A percentile compares a stretch with the other conserved stretches of the same genome.
Conservation (phyloP, 202 grass and related monocot species). For the Dendrocalamus latiflorus region DNA sequence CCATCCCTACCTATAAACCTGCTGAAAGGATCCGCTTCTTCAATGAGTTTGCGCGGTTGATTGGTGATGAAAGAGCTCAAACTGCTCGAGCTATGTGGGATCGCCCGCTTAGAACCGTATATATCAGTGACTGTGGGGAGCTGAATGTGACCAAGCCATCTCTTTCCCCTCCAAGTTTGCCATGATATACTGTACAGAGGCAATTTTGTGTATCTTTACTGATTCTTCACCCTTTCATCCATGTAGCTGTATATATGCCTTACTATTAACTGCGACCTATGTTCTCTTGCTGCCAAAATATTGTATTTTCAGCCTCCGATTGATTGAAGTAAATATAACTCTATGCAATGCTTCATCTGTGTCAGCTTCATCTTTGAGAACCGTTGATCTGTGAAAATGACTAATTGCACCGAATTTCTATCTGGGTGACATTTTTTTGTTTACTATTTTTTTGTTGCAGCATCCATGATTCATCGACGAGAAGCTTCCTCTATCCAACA, state of each 20-base stretch:
- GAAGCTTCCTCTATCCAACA: not conserved
- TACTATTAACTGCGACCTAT: not conserved
- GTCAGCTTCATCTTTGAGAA: not conserved
- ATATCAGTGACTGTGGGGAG: constrained; percentile 83
- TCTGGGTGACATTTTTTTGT: not conserved
- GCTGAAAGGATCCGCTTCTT: constrained; percentile 74
- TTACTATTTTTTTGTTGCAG: not conserved
- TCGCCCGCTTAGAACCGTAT: constrained; percentile 71
- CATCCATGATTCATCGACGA: not conserved
- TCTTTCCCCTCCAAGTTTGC: constrained; percentile 62
- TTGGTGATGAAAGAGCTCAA: constrained; percentile 91
- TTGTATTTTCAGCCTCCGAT: not conserved
- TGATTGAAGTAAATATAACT: not conserved
- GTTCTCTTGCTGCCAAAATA: not conserved
- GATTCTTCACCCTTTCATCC: not conserved
- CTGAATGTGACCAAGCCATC: constrained; percentile 78
- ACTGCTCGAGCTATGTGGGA: constrained; percentile 70
- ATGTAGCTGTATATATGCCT: not conserved
- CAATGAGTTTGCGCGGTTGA: constrained; percentile 68
- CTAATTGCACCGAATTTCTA: not conserved
- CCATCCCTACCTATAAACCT: constrained; percentile 83
- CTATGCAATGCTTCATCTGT: not conserved
- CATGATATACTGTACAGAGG: constrained; percentile 21
- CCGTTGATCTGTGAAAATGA: not conserved
- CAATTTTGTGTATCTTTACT: not conserved